These are phyloP conservation scores for Eucalyptus viminalis DNA, from an alignment of 345 rosid species.

Conservation along the genomic window DNA sequence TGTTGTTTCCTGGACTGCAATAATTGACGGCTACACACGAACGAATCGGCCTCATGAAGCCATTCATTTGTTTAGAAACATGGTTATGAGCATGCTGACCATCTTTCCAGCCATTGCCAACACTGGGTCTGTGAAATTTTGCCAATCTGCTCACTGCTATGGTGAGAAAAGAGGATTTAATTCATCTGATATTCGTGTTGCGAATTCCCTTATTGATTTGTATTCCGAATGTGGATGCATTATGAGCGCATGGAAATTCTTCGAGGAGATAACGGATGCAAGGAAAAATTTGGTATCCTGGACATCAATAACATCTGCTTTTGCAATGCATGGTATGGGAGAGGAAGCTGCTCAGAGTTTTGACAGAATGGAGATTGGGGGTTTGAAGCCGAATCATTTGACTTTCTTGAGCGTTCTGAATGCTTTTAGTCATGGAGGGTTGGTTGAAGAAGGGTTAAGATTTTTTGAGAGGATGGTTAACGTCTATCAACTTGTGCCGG, in stretches of 20 bases:
- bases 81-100: conserved; percentile 14
- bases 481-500: conserved; percentile 33
- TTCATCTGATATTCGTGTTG: conserved; percentile 38
- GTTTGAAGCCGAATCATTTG: conserved; percentile 52
- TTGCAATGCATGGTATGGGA: conserved; percentile 85
- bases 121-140: conserved; percentile 30
- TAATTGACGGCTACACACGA: too few relatives aligned
- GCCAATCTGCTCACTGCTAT: conserved; percentile 50
- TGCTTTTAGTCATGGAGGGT: conserved; percentile 88
- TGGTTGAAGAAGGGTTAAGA: conserved; percentile 55
- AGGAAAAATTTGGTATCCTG: conserved; percentile 61
- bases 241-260: conserved; percentile 34
- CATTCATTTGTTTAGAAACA: too few relatives aligned
- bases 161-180: conserved; percentile 46
- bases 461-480: conserved; percentile 52
- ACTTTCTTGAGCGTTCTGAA: conserved; percentile 65
- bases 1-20: too few relatives aligned
- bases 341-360: conserved; percentile 49
- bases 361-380: conserved; percentile 44
- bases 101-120: conserved; percentile 53
- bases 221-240: conserved; percentile 78
- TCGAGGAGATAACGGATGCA: conserved; percentile 23
- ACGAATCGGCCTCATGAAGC: too few relatives aligned
- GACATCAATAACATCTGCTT: conserved; percentile 68
- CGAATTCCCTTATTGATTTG: conserved; percentile 51